Conservation (phyloP, 305 asterid genomes). For the Rubia balearica region DNA sequence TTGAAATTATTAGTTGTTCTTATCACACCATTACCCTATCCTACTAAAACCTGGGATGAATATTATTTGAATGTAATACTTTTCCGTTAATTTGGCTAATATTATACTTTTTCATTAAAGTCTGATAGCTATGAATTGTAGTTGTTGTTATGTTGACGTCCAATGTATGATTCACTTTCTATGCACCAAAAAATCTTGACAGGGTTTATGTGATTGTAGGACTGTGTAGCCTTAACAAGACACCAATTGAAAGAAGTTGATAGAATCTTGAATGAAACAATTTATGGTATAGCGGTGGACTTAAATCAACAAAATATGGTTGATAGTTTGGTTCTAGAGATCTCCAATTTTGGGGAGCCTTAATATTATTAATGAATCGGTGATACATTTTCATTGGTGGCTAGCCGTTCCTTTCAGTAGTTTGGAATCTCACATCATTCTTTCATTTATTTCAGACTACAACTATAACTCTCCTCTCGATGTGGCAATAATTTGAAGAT, state of each 20-base stretch:
- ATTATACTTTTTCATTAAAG: not conserved
- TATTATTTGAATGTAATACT: not conserved
- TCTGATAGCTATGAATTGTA: no score
- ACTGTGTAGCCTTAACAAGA: slow-evolving; percentile 54
- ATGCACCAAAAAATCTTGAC: slow-evolving; percentile 12
- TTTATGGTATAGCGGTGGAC: slow-evolving; percentile 67
- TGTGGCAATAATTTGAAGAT: no score
- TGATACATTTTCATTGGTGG: no score
- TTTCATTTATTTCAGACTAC: no score
- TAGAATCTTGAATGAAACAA: slow-evolving; percentile 50
- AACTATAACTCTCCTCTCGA: no score
- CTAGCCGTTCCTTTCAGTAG: no score
- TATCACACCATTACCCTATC: not conserved
- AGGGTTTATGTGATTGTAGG: slow-evolving; percentile 42
- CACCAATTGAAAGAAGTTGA: slow-evolving; percentile 61
- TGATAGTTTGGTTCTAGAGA: slow-evolving; percentile 1
- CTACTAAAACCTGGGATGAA: not conserved
- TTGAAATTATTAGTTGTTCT: not conserved
- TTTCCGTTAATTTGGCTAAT: not conserved
- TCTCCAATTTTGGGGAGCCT: no score
- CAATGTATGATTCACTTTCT: not conserved
- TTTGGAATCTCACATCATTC: no score
- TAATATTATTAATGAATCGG: no score
- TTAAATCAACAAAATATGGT: slow-evolving; percentile 4
- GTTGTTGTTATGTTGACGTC: no score